Evolutionary conservation across 352 stramenopile species (phyloP).

Genomic region (Phytophthora agathidicida): DNA sequence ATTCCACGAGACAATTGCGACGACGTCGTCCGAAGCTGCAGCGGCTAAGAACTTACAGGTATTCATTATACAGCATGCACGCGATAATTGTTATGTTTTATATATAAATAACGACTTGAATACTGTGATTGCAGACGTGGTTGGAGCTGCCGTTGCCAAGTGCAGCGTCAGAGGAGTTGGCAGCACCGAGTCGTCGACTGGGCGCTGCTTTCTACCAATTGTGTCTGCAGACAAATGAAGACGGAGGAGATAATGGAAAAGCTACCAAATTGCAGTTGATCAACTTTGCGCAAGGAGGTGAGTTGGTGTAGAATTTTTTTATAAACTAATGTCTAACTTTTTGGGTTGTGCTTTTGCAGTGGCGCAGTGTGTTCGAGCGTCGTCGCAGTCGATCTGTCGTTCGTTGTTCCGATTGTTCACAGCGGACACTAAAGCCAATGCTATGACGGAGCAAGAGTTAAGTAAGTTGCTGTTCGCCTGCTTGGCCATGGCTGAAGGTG

Average conservation of each 20-base stretch:
- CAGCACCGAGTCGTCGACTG: conserved; percentile 25
- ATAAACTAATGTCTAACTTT: conserved; percentile 4
- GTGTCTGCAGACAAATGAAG: conserved; percentile 47
- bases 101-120: neutral
- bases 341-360: conserved; percentile 46
- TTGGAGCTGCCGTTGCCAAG: conserved; percentile 46
- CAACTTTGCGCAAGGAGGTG: conserved; percentile 77
- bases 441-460: conserved; percentile 49
- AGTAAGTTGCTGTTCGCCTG: conserved; percentile 51
- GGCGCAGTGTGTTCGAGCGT: conserved; percentile 65
- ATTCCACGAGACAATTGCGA: conserved; percentile 46
- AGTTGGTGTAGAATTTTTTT: neutral
- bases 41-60: conserved; percentile 55
- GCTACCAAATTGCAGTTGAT: conserved; percentile 37
- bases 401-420: conserved; percentile 69
- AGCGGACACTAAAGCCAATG: conserved; percentile 17
- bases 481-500: conserved; percentile 56
- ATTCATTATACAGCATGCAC: neutral
- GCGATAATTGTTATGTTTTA: neutral
- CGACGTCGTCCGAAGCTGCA: conserved; percentile 20
- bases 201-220: conserved; percentile 58
- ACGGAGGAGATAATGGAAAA: conserved; percentile 14
- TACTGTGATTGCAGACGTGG: conserved; percentile 37
- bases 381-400: conserved; percentile 61
- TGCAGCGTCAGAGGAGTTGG: conserved; percentile 34